phyloP scores from a whole-genome alignment of 2,329 filamentous ascomycete genomes.

The Phaeosphaeria sp. region DNA sequence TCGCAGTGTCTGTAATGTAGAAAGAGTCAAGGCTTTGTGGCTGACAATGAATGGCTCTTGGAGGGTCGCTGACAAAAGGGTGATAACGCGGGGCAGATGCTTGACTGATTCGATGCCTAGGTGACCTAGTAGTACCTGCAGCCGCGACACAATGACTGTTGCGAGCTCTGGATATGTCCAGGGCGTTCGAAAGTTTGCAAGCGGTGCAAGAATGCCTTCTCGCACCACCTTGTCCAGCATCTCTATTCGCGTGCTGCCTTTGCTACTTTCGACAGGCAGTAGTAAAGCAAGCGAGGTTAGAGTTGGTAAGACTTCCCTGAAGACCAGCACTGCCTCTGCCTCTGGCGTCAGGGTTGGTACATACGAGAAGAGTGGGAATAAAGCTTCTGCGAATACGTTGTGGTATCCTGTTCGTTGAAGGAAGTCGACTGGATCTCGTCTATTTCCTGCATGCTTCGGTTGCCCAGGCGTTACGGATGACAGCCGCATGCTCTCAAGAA shows the following conservation, averaged over 20 bases:
- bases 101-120: slow-evolving; percentile 70
- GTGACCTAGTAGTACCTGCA: slow-evolving; percentile 58
- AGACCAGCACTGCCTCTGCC: slow-evolving; percentile 68
- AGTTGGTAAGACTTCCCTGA: slow-evolving; percentile 70
- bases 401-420: slow-evolving; percentile 64
- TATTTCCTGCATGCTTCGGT: slow-evolving; percentile 25
- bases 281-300: slow-evolving; percentile 62
- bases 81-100: slow-evolving; percentile 73
- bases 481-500: slow-evolving; percentile 56
- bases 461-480: not conserved
- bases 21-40: slow-evolving; percentile 60
- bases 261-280: slow-evolving; percentile 8
- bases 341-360: slow-evolving; percentile 80
- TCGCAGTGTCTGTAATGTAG: slow-evolving; percentile 62
- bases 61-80: slow-evolving; percentile 69
- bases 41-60: slow-evolving; percentile 71
- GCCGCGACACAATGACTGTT: slow-evolving; percentile 61
- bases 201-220: slow-evolving; percentile 51
- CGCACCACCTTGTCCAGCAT: slow-evolving; percentile 55
- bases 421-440: slow-evolving; percentile 54
- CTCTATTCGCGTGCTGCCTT: slow-evolving; percentile 17
- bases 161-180: slow-evolving; percentile 64
- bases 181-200: slow-evolving; percentile 60
- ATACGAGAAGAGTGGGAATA: slow-evolving; percentile 75
- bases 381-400: slow-evolving; percentile 70